Evolutionary conservation across 495 filamentous ascomycete species (phyloP), one percentile per base, ranked within the genome.

Genomic region (Talaromyces adpressus): DNA sequence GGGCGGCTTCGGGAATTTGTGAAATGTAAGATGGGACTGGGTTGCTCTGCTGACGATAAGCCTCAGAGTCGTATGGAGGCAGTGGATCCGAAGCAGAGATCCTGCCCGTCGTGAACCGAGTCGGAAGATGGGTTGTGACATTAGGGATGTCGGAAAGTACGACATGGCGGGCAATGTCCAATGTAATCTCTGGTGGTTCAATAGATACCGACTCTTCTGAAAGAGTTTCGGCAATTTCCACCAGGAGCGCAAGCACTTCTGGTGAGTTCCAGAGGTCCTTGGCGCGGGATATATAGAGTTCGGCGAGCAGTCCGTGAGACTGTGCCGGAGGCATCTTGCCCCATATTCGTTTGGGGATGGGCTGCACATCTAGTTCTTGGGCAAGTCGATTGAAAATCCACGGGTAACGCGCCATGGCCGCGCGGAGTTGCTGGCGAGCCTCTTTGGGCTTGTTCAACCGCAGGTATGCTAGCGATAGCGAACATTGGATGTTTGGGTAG

Each of bases 221-320:
- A 6, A 82, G 75, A 30, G 84, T 85, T 29, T 86, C 79, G 30
- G 87, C 91, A 18, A 90, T 84, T 66, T 92, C 87, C 27, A 88
- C 81, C 1, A 98, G 81, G 4, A 97, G 74, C 29, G 83, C 77
- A 1, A 83, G 84, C 8, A 86, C 83, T 66, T 90, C 86, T 0
- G 92, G 84, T 1, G 88, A 91, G 64, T 91, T 91, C 95, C 95
- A 99, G 16, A 97, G 80, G 68, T 96, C 91, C 69, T 93, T 94
- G 3, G 90, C 84, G 32, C 87, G 85, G 23, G 85, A 76, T 41
- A 92, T 83, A 72, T 97, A 98, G 0, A 97, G 81, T 65, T 90
- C 86, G 2, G 87, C 85, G 61, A 92, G 78, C 11, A 98, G 79
- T 57, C 84, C 83, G 62, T 96, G 89, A n/a, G 83, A 79, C 12